Conservation (phyloP, 164 flowering plant species). For the Vitis labrusca region DNA sequence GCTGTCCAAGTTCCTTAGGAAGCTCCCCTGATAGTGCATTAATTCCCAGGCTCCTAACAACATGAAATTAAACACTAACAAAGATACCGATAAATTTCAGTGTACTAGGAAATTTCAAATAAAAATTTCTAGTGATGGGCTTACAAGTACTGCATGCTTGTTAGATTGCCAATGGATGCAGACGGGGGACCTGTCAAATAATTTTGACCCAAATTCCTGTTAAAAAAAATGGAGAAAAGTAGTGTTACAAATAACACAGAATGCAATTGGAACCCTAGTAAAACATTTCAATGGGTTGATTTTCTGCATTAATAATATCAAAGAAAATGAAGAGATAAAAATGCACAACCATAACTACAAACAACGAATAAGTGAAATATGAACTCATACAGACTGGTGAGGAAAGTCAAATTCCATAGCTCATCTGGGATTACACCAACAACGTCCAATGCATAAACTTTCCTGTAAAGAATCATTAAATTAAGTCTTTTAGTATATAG, state of each 20-base stretch:
- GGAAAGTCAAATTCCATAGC: conserved; percentile 42
- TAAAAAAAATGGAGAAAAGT: not conserved
- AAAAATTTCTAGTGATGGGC: no score
- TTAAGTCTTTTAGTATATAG: not conserved
- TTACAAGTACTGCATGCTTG: conserved; percentile 4
- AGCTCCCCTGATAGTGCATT: no score
- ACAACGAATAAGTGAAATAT: not conserved
- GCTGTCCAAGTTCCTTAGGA: no score
- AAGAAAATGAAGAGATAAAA: conserved; percentile 1
- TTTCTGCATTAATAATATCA: not conserved
- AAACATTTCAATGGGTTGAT: not conserved
- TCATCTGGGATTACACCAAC: conserved; percentile 40
- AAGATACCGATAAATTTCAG: no score
- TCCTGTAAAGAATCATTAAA: conserved; percentile 23
- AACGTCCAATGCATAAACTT: conserved; percentile 31
- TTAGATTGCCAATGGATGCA: conserved; percentile 50
- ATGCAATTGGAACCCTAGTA: not conserved
- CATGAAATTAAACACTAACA: no score
- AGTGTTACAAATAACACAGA: not conserved
- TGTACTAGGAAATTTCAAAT: no score
- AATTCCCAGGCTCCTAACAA: no score
- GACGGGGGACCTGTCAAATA: conserved; percentile 70
- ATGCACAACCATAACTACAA: not conserved
- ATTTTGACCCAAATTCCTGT: conserved; percentile 58
- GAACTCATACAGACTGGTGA: conserved; percentile 38